phyloP scores from a whole-genome alignment of 2,329 filamentous ascomycete species.

The Fusarium buharicum region DNA sequence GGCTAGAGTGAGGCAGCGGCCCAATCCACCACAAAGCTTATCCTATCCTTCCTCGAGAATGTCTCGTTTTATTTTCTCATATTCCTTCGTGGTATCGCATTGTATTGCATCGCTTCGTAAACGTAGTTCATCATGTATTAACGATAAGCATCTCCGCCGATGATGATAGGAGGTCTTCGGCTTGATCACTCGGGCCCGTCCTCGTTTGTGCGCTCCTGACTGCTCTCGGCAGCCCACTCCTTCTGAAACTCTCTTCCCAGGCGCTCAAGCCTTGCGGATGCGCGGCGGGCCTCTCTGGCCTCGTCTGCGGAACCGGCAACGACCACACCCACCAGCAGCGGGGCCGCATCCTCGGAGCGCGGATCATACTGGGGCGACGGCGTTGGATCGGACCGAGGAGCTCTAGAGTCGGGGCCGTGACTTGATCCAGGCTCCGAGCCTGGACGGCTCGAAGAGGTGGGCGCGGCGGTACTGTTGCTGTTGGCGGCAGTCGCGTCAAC shows the following conservation, averaged over 20 bases:
- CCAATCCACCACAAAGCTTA: constrained; percentile 15
- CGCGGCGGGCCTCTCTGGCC: constrained; percentile 62
- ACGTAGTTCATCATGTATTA: constrained; percentile 34
- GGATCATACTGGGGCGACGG: constrained; percentile 33
- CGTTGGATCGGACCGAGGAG: constrained; percentile 23
- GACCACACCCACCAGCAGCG: constrained; percentile 65
- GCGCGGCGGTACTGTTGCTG: constrained; percentile 25
- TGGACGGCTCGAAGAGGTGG: constrained; percentile 14
- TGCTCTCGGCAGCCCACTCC: constrained; percentile 56
- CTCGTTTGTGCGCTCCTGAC: constrained; percentile 41
- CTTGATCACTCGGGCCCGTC: constrained; percentile 42
- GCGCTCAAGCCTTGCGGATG: constrained; percentile 63
- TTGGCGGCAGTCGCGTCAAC: constrained; percentile 20
- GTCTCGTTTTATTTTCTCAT: constrained; percentile 3
- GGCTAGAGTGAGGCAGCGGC: not conserved
- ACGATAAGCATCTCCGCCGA: constrained; percentile 1
- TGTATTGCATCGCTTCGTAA: constrained; percentile 42
- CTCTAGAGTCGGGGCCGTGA: constrained; percentile 28
- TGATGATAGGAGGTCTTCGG: not conserved
- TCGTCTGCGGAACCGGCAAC: constrained; percentile 61
- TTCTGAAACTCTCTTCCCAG: constrained; percentile 65
- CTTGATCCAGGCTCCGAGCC: constrained; percentile 35
- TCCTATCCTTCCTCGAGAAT: not conserved
- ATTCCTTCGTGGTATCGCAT: constrained; percentile 29
- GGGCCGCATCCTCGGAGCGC: constrained; percentile 53